These are phyloP conservation scores for Blyttiomyces sp. DNA, from an alignment of 371 early-diverging fungal species.

Conservation along the genomic window DNA sequence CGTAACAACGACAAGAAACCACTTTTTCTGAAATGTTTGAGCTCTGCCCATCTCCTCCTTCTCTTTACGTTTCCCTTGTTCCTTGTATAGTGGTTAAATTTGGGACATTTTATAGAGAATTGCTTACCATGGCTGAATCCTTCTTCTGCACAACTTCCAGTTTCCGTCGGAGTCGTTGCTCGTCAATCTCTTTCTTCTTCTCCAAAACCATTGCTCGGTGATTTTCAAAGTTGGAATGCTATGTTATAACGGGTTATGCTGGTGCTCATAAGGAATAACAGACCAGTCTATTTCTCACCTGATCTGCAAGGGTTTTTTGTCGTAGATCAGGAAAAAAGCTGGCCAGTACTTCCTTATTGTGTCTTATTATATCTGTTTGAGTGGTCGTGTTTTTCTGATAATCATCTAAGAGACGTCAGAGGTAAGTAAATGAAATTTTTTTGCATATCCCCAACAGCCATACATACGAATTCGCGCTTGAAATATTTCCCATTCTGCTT, in stretches of 20 bases:
- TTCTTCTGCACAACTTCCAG: slow-evolving; percentile 34
- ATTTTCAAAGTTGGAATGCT: slow-evolving; percentile 23
- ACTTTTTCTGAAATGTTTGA: slow-evolving; percentile 38
- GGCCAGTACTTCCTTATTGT: slow-evolving; percentile 17
- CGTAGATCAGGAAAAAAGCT: slow-evolving; percentile 18
- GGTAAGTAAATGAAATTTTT: neutral
- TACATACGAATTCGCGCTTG: slow-evolving; percentile 32
- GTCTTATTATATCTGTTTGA: slow-evolving; percentile 27
- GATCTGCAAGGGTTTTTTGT: too few species aligned
- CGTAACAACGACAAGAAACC: slow-evolving; percentile 44
- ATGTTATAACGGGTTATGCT: too few species aligned
- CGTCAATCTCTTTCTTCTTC: slow-evolving; percentile 30
- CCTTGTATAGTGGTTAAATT: slow-evolving; percentile 7
- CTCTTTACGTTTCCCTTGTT: slow-evolving; percentile 24
- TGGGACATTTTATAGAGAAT: neutral
- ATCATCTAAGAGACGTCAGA: slow-evolving; percentile 13
- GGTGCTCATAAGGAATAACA: too few species aligned
- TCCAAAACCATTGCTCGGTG: slow-evolving; percentile 27
- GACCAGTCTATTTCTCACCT: too few species aligned
- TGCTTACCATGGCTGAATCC: slow-evolving; percentile 23
- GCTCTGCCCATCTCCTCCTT: slow-evolving; percentile 40
- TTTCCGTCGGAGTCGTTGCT: slow-evolving; percentile 18
- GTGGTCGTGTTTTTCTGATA: slow-evolving; percentile 23
- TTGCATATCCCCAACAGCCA: neutral
- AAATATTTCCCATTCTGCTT: slow-evolving; percentile 47